Conservation (phyloP, 805 yeast genomes). For the Candida boleticola region DNA sequence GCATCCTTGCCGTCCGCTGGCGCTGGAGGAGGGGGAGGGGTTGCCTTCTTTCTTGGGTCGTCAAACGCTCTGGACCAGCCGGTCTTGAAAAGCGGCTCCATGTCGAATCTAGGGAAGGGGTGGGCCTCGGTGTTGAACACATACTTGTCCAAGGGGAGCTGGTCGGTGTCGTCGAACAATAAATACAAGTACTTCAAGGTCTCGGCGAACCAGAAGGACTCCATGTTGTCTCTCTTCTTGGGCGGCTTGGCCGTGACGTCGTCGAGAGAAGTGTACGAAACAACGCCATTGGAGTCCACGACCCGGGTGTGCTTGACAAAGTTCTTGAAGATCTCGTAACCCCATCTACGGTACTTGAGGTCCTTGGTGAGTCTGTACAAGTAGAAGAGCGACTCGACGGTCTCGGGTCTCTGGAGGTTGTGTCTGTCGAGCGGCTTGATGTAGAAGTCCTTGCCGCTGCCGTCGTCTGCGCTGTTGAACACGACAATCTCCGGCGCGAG, state of each 20-base stretch:
- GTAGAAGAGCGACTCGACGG: constrained; percentile 83
- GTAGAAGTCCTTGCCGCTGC: constrained; percentile 48
- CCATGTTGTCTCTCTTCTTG: constrained; percentile 67
- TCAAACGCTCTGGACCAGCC: constrained; percentile 54
- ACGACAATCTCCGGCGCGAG: constrained; percentile 86
- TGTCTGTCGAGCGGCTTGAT: constrained; percentile 75
- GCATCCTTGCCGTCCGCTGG: neutral
- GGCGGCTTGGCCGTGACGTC: constrained; percentile 65
- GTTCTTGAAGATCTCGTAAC: constrained; percentile 76
- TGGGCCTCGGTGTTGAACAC: constrained; percentile 94
- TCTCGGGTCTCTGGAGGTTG: constrained; percentile 89
- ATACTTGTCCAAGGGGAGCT: constrained; percentile 62
- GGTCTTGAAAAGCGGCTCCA: constrained; percentile 51
- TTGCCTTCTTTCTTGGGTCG: constrained; percentile 15
- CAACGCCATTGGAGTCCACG: constrained; percentile 38
- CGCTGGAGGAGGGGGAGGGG: neutral
- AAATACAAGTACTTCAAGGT: constrained; percentile 83
- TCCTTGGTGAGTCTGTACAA: constrained; percentile 79
- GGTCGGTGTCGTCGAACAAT: constrained; percentile 65
- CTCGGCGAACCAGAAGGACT: constrained; percentile 92
- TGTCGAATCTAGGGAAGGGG: constrained; percentile 74
- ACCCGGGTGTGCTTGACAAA: constrained; percentile 61
- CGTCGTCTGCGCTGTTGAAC: constrained; percentile 50
- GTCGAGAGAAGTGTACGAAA: constrained; percentile 58
- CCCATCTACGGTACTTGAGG: constrained; percentile 82